A percentile compares a stretch with the other conserved stretches of the same genome.
phyloP scores from a whole-genome alignment of 2,329 filamentous ascomycete species.

The Colletotrichum brevisporum region DNA sequence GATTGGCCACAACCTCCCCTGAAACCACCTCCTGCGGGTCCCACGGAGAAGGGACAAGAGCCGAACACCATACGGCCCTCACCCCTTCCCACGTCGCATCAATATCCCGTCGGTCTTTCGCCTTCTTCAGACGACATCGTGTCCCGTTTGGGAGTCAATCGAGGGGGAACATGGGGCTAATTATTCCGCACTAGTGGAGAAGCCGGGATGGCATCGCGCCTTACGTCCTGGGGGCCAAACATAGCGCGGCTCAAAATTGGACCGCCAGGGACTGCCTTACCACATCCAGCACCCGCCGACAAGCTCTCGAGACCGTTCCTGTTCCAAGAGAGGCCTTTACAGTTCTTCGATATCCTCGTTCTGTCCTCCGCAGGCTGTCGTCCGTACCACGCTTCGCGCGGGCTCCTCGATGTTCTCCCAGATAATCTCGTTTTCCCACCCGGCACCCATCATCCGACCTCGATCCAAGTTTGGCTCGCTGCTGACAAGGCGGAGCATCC shows the following conservation, averaged over 20 bases:
- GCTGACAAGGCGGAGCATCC: slow-evolving; percentile 18
- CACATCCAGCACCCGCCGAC: slow-evolving; percentile 21
- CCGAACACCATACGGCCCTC: slow-evolving; percentile 13
- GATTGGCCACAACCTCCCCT: slow-evolving; percentile 4
- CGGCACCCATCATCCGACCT: slow-evolving; percentile 24
- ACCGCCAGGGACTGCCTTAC: slow-evolving; percentile 31
- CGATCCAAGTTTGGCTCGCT: neutral
- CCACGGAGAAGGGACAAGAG: slow-evolving; percentile 6
- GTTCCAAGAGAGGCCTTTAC: slow-evolving; percentile 19
- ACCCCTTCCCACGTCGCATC: slow-evolving; percentile 13
- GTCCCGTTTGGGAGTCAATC: neutral
- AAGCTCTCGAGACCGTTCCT: slow-evolving; percentile 32
- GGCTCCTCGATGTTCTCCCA: slow-evolving; percentile 14
- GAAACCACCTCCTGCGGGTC: slow-evolving; percentile 7
- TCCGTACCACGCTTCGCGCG: slow-evolving; percentile 17
- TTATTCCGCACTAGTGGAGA: neutral
- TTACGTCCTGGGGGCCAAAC: neutral
- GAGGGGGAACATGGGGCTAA: neutral
- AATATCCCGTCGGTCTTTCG: neutral
- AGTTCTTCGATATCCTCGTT: neutral
- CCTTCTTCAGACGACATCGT: slow-evolving; percentile 27
- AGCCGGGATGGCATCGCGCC: neutral
- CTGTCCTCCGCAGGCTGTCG: neutral
- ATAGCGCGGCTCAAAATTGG: slow-evolving; percentile 24
- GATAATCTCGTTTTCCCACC: neutral